Percentiles rank a stretch among this genome's conserved stretches.
Evolutionary conservation across 2,329 filamentous ascomycete species (phyloP).

Genomic region (Immersiporthe knoxdaviesiana): DNA sequence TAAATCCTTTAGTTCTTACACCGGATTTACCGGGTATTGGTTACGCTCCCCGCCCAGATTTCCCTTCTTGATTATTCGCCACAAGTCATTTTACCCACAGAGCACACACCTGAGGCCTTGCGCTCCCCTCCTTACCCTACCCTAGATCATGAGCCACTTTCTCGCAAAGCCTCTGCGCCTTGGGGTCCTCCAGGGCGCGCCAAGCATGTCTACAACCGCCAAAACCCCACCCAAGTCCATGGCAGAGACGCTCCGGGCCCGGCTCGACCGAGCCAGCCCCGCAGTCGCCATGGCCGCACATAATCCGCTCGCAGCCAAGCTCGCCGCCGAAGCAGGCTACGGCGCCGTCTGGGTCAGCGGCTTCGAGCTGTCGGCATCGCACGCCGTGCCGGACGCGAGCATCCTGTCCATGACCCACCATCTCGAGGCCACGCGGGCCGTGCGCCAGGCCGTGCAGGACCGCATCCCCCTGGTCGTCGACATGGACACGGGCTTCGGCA

Average conservation of each 20-base stretch:
- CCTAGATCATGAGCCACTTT: neutral
- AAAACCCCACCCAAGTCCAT: neutral
- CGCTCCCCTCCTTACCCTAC: neutral
- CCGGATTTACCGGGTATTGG: neutral
- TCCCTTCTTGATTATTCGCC: neutral
- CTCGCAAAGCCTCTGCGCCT: neutral
- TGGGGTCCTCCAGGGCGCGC: neutral
- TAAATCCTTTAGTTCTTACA: neutral
- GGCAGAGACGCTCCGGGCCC: neutral
- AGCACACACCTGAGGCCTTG: neutral
- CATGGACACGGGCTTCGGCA: slow-evolving; percentile 52
- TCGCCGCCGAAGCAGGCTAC: neutral
- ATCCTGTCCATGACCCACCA: slow-evolving; percentile 8
- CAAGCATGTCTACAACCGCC: neutral
- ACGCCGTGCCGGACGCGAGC: slow-evolving; percentile 6
- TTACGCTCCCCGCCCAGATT: neutral
- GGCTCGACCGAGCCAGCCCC: neutral
- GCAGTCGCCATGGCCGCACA: slow-evolving; percentile 9
- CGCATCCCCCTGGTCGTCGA: slow-evolving; percentile 48
- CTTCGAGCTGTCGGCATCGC: slow-evolving; percentile 4
- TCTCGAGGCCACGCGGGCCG: slow-evolving; percentile 1
- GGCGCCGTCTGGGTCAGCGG: slow-evolving; percentile 11
- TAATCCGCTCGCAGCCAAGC: slow-evolving; percentile 2
- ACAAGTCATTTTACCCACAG: neutral
- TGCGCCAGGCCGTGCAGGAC: slow-evolving; percentile 33